Evolutionary conservation across 441 rosid genomes (phyloP).

Genomic region (Isatis lusitanica): DNA sequence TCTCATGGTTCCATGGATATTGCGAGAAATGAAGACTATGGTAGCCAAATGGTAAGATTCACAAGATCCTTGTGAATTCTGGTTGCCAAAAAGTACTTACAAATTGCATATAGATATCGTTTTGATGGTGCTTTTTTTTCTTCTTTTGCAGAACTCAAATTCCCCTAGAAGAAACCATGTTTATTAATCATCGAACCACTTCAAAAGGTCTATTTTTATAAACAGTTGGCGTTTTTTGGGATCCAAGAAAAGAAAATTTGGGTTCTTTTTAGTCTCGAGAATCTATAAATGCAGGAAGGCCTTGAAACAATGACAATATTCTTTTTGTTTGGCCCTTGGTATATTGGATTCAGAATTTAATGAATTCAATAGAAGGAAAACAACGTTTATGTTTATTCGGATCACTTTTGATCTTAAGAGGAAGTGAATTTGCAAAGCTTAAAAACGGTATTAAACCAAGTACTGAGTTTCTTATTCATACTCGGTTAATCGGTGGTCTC

Average conservation of each 20-base stretch:
- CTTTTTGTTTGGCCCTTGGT: neutral
- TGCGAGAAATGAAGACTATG: conserved; percentile 38
- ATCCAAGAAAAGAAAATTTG: conserved; percentile 2
- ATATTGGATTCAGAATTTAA: neutral
- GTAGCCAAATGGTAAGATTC: conserved; percentile 47
- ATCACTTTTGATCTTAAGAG: neutral
- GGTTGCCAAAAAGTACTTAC: neutral
- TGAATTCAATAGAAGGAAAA: neutral
- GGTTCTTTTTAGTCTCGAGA: neutral
- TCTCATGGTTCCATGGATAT: conserved; percentile 41
- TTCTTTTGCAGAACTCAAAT: conserved; percentile 11
- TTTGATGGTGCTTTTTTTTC: neutral
- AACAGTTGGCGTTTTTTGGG: conserved; percentile 4
- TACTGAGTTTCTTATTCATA: neutral
- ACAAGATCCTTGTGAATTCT: neutral
- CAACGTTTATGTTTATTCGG: neutral
- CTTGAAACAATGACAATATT: neutral
- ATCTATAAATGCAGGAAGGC: neutral
- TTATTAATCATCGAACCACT: conserved; percentile 17
- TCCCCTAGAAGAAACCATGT: conserved; percentile 14
- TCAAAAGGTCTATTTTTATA: neutral
- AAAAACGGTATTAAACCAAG: neutral
- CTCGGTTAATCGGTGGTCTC: neutral
- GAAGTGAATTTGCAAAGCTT: neutral
- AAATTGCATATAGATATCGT: neutral